Evolutionary conservation across 352 stramenopile species (phyloP), one percentile per base, ranked within the genome.

Genomic region (Salisapilia sapeloensis): DNA sequence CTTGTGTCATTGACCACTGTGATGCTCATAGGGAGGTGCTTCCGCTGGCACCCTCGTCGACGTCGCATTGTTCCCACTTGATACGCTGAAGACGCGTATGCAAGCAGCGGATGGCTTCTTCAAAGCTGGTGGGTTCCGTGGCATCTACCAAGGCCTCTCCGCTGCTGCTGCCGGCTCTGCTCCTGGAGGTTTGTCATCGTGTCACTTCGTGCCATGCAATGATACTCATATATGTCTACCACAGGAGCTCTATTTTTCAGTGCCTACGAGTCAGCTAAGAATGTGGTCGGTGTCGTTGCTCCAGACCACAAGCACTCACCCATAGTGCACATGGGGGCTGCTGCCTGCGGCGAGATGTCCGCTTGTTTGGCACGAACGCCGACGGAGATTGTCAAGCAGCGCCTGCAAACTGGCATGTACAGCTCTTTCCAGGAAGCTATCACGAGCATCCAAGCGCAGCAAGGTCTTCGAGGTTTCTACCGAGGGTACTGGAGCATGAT

Each of bases 351-450:
- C 33, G 96, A 99, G 70, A 83, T 92, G 35, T 79, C 89, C 12
- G 93, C 94, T 4, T 98, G 92, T 54, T 70, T 98, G 23, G 86
- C 99, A 21, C 86, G 96, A n/a, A 95, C 97, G 6, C 96, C 96
- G 0, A 98, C 93, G 1, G 96, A 99, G 50, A 96, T 98, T 31
- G 70, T 99, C 23, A 99, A 99, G 70, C 91, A 97, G 40, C 93
- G 93, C 29, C 96, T 98, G 86, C 96, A 99, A 56, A 97, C 92
- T 0, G 85, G 85, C 4, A 48, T 91, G 24, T 90, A 93, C 49
- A 54, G 65, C 29, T 79, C 69, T 10, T 60, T 87, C 16, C 44
- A 54, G 22, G 56, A 74, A 24, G 74, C 78, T 2, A 44, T 95
- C 24, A 48, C 48, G 22, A 54, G 55, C 21, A 93, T 98, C 22